phyloP scores from a whole-genome alignment of 75 land plant species.

The Picea sitchensis region DNA sequence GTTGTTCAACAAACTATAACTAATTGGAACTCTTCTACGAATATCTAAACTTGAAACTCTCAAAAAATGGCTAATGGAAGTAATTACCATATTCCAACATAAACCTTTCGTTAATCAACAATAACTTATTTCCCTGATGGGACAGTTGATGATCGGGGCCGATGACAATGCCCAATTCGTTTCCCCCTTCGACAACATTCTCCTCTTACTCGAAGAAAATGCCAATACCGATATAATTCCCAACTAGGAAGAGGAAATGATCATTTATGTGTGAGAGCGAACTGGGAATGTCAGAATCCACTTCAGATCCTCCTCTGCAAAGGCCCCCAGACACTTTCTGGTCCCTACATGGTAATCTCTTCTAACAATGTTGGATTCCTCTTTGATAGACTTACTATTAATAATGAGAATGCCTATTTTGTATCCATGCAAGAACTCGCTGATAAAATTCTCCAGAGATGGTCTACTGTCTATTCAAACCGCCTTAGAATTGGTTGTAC shows the following conservation, averaged over 20 bases:
- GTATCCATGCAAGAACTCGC: constrained; percentile 55
- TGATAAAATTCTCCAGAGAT: constrained; percentile 40
- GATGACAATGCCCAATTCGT: constrained; percentile 37
- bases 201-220: constrained; percentile 10
- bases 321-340: background rate
- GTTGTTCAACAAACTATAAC: too few species aligned
- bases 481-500: constrained; percentile 19
- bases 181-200: constrained; percentile 8
- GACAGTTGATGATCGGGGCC: too few species aligned
- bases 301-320: background rate
- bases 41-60: too few species aligned
- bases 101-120: too few species aligned
- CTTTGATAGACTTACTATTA: constrained; percentile 56
- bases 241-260: constrained; percentile 12
- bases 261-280: constrained; percentile 73
- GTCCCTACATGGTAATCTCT: constrained; percentile 3
- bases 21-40: too few species aligned
- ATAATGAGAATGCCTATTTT: constrained; percentile 36
- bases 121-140: too few species aligned
- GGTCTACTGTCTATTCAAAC: constrained; percentile 57
- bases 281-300: constrained; percentile 46
- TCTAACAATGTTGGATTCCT: constrained; percentile 34
- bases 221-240: background rate
- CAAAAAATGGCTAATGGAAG: too few species aligned
- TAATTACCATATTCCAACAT: too few species aligned